phyloP scores from a whole-genome alignment of 345 rosid species.

The Cochlearia excelsa region DNA sequence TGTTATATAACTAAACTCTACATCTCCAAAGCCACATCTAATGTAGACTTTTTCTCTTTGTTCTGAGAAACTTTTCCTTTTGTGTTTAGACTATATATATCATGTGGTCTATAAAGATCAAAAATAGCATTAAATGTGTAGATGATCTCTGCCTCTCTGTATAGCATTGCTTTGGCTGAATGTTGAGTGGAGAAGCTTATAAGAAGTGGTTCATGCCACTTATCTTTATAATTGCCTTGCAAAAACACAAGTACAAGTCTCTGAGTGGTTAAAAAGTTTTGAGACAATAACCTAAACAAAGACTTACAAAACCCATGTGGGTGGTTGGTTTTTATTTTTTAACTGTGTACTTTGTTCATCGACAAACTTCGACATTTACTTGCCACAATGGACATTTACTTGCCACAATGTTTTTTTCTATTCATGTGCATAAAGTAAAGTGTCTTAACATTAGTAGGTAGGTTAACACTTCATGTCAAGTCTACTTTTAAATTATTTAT shows the following conservation, averaged over 20 bases:
- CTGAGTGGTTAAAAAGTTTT: conserved; percentile 1
- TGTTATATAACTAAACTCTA: no score
- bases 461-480: conserved; percentile 13
- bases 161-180: no score
- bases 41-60: no score
- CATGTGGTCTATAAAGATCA: no score
- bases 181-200: no score
- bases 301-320: conserved; percentile 21
- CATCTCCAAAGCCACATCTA: no score
- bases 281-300: not conserved
- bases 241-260: not conserved
- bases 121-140: no score
- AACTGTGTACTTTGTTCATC: conserved; percentile 26
- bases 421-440: conserved; percentile 24
- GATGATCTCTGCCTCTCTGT: no score
- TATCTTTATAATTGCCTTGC: no score
- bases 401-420: conserved; percentile 17
- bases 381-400: conserved; percentile 30
- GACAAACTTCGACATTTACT: conserved; percentile 33
- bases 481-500: not conserved
- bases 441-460: conserved; percentile 2
- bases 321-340: conserved; percentile 1
- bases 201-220: no score
- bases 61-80: no score
- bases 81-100: no score